Base-by-base conservation (phyloP, 768 basidiomycete species). In the Stropharia rugosoannulata region DNA sequence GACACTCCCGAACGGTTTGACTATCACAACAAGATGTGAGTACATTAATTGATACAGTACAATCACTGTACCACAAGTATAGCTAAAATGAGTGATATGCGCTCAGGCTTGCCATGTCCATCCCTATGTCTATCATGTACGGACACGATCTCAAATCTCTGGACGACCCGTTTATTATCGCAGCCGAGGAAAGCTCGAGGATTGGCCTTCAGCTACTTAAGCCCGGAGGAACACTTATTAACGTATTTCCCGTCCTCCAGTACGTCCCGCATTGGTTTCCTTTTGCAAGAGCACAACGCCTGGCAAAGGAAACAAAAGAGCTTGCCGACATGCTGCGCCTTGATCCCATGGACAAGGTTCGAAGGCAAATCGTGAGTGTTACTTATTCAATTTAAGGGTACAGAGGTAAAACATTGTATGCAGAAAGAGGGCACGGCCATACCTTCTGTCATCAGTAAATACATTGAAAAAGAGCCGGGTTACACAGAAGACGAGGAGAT, bases 191-290 rank as follows among this genome's bases (percentile, higher is more conserved):
- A 16, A 49, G 47, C 13, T 22, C 58, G 6, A 36, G 25, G 1
- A 45, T 58, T 1, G 49, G 45, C 7, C 15, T 38, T 0, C 32
- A 44, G 15, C 22, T 59, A 1, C 44, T 58, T 2, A 27, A 46
- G 0, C 59, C 58, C 2, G 61, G 51, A 4, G 51, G 29, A 18
- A 51, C 54, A 18, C 16, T 58, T 4, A 46, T 58, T 10, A 61
- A 61, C 15, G 25, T 54, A 1, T 51, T 65, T 27, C 61, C 63
- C 7, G 9, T 62, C 22, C 38, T 65, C 5, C 53, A 50, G 7
- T 43, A 57, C 41, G 32, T 65, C 13, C 64, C 64, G 0, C 16
- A 51, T 6, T 65, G 61, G 59, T 58, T 61, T 19, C 62, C 62
- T 6, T 49, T 55, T 4, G 51, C 58, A 5, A 25, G 18, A n/a